Percentiles rank a stretch among this genome's conserved stretches.
These are phyloP conservation scores for Tulasnella sp. DNA, from an alignment of 768 basidiomycete species.

Conservation along the genomic window DNA sequence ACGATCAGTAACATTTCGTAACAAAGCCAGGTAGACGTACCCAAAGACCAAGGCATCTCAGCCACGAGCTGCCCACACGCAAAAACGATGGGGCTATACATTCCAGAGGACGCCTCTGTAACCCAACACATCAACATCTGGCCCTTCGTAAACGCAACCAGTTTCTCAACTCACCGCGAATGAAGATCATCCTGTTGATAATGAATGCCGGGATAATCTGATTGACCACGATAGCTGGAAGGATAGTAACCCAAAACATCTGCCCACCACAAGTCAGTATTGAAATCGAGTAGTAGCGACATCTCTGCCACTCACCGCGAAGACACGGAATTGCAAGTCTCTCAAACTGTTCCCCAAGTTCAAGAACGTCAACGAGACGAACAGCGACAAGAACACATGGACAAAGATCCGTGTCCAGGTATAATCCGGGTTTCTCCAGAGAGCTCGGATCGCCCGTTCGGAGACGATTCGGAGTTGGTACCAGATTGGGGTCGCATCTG, in stretches of 20 bases:
- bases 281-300: too few relatives aligned
- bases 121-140: too few relatives aligned
- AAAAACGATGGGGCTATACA: slow-evolving; percentile 78
- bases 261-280: neutral
- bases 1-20: neutral
- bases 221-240: slow-evolving; percentile 65
- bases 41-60: slow-evolving; percentile 62
- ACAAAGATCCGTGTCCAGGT: slow-evolving; percentile 73
- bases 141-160: too few relatives aligned
- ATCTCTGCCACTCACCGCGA: slow-evolving; percentile 35
- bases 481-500: slow-evolving; percentile 63
- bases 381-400: slow-evolving; percentile 55
- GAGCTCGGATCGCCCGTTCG: slow-evolving; percentile 49
- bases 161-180: slow-evolving; percentile 16
- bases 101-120: slow-evolving; percentile 64
- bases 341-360: slow-evolving; percentile 50
- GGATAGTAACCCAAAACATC: slow-evolving; percentile 47
- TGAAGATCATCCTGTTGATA: slow-evolving; percentile 40
- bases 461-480: slow-evolving; percentile 63
- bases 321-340: slow-evolving; percentile 69
- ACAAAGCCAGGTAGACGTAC: neutral
- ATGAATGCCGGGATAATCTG: slow-evolving; percentile 81
- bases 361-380: slow-evolving; percentile 68
- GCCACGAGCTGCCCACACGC: slow-evolving; percentile 69
- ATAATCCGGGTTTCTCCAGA: slow-evolving; percentile 80